Evolutionary conservation across 2,329 filamentous ascomycete species (phyloP).

Genomic region (Epichloe scottii): DNA sequence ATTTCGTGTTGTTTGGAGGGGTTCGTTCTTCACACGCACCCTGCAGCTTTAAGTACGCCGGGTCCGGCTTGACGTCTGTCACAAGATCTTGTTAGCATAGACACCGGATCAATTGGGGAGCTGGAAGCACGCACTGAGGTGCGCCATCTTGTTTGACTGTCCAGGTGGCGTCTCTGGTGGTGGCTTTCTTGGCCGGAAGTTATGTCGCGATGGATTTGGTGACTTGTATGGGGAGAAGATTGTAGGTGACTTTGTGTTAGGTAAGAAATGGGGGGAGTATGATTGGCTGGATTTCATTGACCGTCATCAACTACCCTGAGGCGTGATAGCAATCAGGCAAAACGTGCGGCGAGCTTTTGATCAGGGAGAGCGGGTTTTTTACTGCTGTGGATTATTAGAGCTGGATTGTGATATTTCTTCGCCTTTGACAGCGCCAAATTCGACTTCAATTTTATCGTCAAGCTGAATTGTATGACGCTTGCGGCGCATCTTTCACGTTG

Average conservation of each 20-base stretch:
- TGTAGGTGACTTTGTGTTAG: slow-evolving; percentile 2
- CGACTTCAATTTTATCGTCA: no score
- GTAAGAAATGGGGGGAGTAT: neutral
- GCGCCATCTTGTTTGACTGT: slow-evolving; percentile 23
- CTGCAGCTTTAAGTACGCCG: slow-evolving; percentile 28
- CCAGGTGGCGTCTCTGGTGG: slow-evolving; percentile 13
- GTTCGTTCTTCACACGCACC: slow-evolving; percentile 18
- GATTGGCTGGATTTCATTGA: neutral
- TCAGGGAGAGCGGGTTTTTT: no score
- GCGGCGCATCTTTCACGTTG: no score
- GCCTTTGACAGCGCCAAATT: no score
- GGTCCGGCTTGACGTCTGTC: slow-evolving; percentile 29
- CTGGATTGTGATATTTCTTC: no score
- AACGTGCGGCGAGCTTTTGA: no score
- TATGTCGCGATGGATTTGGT: slow-evolving; percentile 9
- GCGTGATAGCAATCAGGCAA: no score
- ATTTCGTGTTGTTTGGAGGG: neutral
- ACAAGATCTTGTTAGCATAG: slow-evolving; percentile 14
- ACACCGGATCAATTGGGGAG: neutral
- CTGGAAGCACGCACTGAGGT: slow-evolving; percentile 21
- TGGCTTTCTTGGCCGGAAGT: slow-evolving; percentile 8
- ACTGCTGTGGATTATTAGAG: no score
- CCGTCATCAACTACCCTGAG: neutral
- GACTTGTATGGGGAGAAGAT: neutral
- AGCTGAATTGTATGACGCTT: no score